Evolutionary conservation across 2,329 filamentous ascomycete species (phyloP).

Genomic region (Westerdykella aurantiaca): DNA sequence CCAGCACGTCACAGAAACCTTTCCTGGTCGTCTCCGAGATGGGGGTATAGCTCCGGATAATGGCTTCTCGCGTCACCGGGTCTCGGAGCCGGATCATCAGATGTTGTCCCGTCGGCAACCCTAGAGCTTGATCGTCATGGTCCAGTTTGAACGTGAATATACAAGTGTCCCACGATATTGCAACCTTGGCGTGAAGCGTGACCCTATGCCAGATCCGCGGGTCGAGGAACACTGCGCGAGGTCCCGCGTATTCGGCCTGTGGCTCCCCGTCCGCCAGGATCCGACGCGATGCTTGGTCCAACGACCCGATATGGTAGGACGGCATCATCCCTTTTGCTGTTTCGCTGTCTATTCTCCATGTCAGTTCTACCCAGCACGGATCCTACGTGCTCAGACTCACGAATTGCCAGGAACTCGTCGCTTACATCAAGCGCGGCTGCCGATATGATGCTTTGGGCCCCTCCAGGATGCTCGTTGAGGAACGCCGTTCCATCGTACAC

Average conservation of each 20-base stretch:
- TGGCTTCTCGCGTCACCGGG: slow-evolving; percentile 61
- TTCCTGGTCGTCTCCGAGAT: slow-evolving; percentile 58
- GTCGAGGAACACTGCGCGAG: slow-evolving; percentile 62
- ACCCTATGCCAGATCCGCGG: slow-evolving; percentile 68
- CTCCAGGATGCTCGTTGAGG: slow-evolving; percentile 76
- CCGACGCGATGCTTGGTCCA: slow-evolving; percentile 56
- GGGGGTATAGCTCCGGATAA: slow-evolving; percentile 84
- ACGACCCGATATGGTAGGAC: slow-evolving; percentile 73
- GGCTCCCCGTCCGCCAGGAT: slow-evolving; percentile 47
- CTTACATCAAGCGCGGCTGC: slow-evolving; percentile 76
- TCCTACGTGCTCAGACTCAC: slow-evolving; percentile 48
- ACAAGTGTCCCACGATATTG: slow-evolving; percentile 69
- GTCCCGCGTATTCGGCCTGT: slow-evolving; percentile 39
- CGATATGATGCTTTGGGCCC: slow-evolving; percentile 74
- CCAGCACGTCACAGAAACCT: slow-evolving; percentile 66
- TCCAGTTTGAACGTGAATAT: slow-evolving; percentile 78
- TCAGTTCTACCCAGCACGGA: not conserved
- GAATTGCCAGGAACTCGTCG: slow-evolving; percentile 88
- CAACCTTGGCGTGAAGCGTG: slow-evolving; percentile 60
- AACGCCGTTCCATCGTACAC: slow-evolving; percentile 84
- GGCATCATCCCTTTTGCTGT: slow-evolving; percentile 89
- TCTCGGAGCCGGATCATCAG: slow-evolving; percentile 77
- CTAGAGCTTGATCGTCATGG: slow-evolving; percentile 62
- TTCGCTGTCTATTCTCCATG: slow-evolving; percentile 64
- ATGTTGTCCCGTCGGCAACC: slow-evolving; percentile 80